A percentile compares a stretch with the other conserved stretches of the same genome.
phyloP scores from a whole-genome alignment of 2,329 filamentous ascomycete species.

The Pseudohalonectria lignicola region DNA sequence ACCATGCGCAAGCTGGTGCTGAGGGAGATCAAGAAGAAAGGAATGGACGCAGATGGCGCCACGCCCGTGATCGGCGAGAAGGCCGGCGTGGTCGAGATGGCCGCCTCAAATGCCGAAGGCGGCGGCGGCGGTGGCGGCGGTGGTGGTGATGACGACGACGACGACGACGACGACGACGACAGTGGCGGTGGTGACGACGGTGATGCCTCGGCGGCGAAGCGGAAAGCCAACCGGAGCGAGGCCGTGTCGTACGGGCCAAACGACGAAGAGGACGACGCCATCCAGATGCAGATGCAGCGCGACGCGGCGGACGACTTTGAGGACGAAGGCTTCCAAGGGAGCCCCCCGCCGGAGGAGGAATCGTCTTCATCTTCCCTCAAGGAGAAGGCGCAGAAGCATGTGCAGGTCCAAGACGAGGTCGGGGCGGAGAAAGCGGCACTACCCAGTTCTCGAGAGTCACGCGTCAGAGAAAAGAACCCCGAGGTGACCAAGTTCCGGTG shows the following conservation, averaged over 20 bases:
- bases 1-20: constrained; percentile 59
- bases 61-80: constrained; percentile 61
- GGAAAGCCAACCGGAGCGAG: constrained; percentile 65
- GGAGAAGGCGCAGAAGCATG: constrained; percentile 14
- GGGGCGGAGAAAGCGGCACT: constrained; percentile 27
- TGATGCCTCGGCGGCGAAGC: constrained; percentile 66
- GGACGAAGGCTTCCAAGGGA: constrained; percentile 41
- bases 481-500: constrained; percentile 72
- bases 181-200: constrained; percentile 69
- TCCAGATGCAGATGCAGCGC: constrained; percentile 52
- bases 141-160: no score
- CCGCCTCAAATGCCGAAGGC: constrained; percentile 20
- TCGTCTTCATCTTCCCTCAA: background rate
- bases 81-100: constrained; percentile 41
- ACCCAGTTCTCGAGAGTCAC: constrained; percentile 47
- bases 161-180: constrained; percentile 47
- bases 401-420: constrained; percentile 3
- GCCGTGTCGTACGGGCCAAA: constrained; percentile 85
- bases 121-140: constrained; percentile 24
- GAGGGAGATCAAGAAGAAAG: constrained; percentile 71
- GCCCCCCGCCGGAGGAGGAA: constrained; percentile 28
- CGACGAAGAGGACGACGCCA: constrained; percentile 78
- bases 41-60: constrained; percentile 52
- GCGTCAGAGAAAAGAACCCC: constrained; percentile 50
- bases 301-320: constrained; percentile 50